Percentiles rank a stretch among this genome's conserved stretches.
These are phyloP conservation scores for Boletus patriciae DNA, from an alignment of 768 basidiomycete species.

Conservation along the genomic window DNA sequence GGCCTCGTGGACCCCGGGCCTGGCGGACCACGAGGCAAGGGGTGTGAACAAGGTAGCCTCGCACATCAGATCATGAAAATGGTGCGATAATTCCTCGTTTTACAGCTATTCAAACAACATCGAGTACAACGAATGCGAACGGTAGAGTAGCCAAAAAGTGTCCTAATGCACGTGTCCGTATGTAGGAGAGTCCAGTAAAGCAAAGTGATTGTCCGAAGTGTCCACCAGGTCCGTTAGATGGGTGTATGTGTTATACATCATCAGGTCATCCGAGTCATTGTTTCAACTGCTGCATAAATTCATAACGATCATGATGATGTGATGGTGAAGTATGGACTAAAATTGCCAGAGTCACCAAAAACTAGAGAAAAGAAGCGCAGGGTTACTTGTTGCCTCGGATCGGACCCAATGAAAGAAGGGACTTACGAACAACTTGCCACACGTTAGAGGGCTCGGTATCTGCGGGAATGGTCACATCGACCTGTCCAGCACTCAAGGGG, in stretches of 20 bases:
- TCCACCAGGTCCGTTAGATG: conserved; percentile 13
- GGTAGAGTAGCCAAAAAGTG: conserved; percentile 3
- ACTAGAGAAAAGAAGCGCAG: conserved; percentile 33
- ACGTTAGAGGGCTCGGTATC: conserved; percentile 36
- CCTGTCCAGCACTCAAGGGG: conserved; percentile 34
- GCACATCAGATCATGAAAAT: not conserved
- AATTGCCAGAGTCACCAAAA: conserved; percentile 56
- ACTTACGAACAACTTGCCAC: conserved; percentile 50
- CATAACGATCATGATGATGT: conserved; percentile 19
- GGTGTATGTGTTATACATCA: conserved; percentile 10
- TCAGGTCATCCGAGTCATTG: conserved; percentile 12
- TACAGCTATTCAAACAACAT: conserved; percentile 1
- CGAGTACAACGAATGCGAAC: conserved; percentile 10
- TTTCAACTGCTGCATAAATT: conserved; percentile 1
- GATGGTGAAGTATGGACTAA: conserved; percentile 47
- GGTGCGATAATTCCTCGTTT: not conserved
- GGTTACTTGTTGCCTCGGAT: not conserved
- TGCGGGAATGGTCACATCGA: conserved; percentile 41
- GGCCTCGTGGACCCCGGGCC: not conserved
- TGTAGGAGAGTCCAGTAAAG: conserved; percentile 1
- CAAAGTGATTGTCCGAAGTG: conserved; percentile 8
- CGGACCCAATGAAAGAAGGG: not conserved
- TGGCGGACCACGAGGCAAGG: not conserved
- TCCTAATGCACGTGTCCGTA: conserved; percentile 1
- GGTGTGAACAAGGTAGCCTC: not conserved